A percentile compares a stretch with the other conserved stretches of the same genome.
Evolutionary conservation across 116 monocot species (phyloP).

Genomic region (Posidonia oceanica): DNA sequence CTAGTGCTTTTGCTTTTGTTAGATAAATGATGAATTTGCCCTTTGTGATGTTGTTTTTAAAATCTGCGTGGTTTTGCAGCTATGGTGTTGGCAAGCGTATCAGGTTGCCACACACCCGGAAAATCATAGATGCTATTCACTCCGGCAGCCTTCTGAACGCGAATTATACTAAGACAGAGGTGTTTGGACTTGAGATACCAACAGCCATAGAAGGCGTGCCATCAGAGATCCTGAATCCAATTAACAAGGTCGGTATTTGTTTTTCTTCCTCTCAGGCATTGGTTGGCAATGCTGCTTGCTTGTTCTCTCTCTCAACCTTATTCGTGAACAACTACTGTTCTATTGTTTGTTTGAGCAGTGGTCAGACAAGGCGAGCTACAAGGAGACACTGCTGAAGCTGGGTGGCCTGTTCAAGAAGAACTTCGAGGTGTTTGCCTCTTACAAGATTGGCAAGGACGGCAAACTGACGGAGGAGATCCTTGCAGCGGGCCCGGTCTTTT

Average conservation of each 20-base stretch:
- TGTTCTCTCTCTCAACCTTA: background rate
- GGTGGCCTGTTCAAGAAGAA: conserved; percentile 78
- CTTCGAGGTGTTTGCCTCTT: conserved; percentile 67
- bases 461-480: conserved; percentile 71
- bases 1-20: background rate
- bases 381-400: conserved; percentile 76
- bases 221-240: conserved; percentile 59
- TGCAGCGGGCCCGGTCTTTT: conserved; percentile 62
- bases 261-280: background rate
- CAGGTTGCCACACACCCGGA: conserved; percentile 56
- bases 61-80: conserved; percentile 14
- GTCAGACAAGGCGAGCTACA: conserved; percentile 49
- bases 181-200: conserved; percentile 79
- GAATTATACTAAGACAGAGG: conserved; percentile 52
- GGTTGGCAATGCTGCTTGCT: background rate
- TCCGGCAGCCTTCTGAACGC: conserved; percentile 56
- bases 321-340: background rate
- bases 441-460: conserved; percentile 66
- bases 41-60: too few relatives aligned
- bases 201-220: conserved; percentile 55
- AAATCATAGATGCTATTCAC: conserved; percentile 84
- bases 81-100: conserved; percentile 80
- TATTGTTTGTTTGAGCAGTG: conserved; percentile 29
- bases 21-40: too few relatives aligned
- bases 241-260: conserved; percentile 41